Percentiles rank a stretch among this genome's conserved stretches.
Conservation (phyloP, 2,329 filamentous ascomycete genomes). For the Mycogone perniciosa region DNA sequence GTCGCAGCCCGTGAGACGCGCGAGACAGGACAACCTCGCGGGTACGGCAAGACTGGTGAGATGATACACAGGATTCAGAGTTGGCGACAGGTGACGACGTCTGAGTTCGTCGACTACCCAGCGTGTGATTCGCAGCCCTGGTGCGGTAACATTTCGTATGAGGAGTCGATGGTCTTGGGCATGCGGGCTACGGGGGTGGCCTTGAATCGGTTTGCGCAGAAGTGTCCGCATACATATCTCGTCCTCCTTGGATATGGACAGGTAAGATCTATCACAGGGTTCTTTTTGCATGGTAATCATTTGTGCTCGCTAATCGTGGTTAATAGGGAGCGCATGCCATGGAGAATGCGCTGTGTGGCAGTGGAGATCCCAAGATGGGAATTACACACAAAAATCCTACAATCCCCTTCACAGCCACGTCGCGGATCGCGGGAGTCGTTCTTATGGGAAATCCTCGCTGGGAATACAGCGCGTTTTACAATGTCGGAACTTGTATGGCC, state of each 20-base stretch:
- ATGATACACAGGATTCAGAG: not conserved
- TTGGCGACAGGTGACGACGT: not conserved
- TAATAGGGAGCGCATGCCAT: not conserved
- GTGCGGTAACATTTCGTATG: not conserved
- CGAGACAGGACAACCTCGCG: not conserved
- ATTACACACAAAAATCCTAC: not conserved
- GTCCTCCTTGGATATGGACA: not conserved
- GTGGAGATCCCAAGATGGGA: not conserved
- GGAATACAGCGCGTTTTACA: not conserved
- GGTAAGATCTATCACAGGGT: not conserved
- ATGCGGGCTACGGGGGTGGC: not conserved
- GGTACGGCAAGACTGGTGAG: not conserved
- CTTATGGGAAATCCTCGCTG: not conserved
- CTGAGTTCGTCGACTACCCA: not conserved
- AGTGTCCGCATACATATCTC: not conserved
- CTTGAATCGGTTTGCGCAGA: not conserved
- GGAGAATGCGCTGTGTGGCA: not conserved
- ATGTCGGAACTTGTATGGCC: not conserved
- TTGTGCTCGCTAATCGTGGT: not conserved
- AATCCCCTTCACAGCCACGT: not conserved
- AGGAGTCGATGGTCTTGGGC: not conserved
- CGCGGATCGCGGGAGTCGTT: not conserved
- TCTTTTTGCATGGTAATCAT: not conserved
- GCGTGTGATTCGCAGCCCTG: not conserved
- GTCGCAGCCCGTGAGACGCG: not conserved